Evolutionary conservation across 2,329 filamentous ascomycete species (phyloP), one percentile per base, ranked within the genome.

Genomic region (Diaporthe citrichinensis): DNA sequence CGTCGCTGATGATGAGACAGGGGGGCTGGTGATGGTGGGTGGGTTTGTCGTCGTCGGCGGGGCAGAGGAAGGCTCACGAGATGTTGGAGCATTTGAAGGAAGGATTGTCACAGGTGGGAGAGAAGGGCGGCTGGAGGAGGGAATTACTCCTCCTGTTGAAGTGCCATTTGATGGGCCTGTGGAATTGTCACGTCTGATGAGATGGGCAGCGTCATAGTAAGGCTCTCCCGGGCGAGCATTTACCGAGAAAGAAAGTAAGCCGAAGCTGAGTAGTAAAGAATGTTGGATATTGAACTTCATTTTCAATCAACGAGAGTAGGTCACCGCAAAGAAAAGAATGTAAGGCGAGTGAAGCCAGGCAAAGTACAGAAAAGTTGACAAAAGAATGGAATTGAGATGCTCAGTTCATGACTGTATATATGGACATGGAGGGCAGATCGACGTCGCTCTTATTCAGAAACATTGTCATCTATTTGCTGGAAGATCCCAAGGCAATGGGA

Each of bases 221-320:
- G 46, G 65, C 46, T 53, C 23, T 9, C 46, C 65, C 15, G 65
- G 46, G 9, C 34, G 65, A 17, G 65, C 65, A 6, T 5, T 53
- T 9, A 51, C 65, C 20, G 65, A 28, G 23, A 53, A 39, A 31
- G 65, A 53, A 68, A 53, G 44, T 17, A 68, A 46, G 46, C 46
- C 20, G 23, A 68, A 17, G 46, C 46, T 51, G 46, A 68, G 46
- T 8, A 68, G 31, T 39, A 68, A 68, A 20, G 31, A 68, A 14
- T 39, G 46, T 53, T 68, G 65, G 4, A 28, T 7, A 53, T 53
- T 68, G 65, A 68, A 68, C 46, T 53, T 68, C 65, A 68, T 68
- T 68, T 68, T 68, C 31, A 23, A 68, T 53, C 46, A 68, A 68
- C 31, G 65, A 68, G 65, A 39, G 65, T 68, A n/a, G 31, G 23